Percentiles rank a stretch among this genome's conserved stretches.
Evolutionary conservation across 176 grass and related monocot genomes (phyloP).

Genomic region (Poa annua): DNA sequence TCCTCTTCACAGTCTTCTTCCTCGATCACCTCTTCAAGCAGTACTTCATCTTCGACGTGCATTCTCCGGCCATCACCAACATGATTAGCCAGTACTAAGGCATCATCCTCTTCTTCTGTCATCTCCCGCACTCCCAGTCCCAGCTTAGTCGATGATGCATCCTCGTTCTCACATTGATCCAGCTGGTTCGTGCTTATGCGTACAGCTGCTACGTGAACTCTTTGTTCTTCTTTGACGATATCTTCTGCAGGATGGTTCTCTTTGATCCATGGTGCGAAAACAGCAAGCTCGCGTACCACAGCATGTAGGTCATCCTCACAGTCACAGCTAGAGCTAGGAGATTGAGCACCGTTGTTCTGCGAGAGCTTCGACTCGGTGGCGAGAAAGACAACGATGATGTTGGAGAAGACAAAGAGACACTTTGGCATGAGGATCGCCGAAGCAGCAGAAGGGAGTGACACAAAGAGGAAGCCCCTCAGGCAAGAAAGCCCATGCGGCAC

Average conservation of each 20-base stretch:
- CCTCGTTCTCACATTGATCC: background rate
- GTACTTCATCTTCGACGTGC: no score
- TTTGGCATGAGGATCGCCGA: constrained; percentile 42
- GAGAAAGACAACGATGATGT: constrained; percentile 78
- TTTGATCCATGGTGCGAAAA: background rate
- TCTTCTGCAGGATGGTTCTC: background rate
- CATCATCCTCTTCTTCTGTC: background rate
- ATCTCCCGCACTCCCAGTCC: no score
- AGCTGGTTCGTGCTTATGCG: background rate
- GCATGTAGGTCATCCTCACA: background rate
- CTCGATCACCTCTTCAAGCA: background rate
- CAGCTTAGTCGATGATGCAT: background rate
- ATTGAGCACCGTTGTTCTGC: background rate
- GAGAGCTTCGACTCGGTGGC: constrained; percentile 53
- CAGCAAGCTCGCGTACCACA: background rate
- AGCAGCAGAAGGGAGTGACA: constrained; percentile 38
- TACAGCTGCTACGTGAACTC: background rate
- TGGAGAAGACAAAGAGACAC: constrained; percentile 65
- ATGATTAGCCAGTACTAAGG: background rate
- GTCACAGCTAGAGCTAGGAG: no score
- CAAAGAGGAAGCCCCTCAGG: constrained; percentile 43
- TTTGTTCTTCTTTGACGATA: background rate
- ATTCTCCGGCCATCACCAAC: background rate
- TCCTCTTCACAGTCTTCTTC: background rate
- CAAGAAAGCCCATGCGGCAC: constrained; percentile 41